phyloP scores from a whole-genome alignment of 371 early-diverging fungal species.

The Haplosporangium sp. region DNA sequence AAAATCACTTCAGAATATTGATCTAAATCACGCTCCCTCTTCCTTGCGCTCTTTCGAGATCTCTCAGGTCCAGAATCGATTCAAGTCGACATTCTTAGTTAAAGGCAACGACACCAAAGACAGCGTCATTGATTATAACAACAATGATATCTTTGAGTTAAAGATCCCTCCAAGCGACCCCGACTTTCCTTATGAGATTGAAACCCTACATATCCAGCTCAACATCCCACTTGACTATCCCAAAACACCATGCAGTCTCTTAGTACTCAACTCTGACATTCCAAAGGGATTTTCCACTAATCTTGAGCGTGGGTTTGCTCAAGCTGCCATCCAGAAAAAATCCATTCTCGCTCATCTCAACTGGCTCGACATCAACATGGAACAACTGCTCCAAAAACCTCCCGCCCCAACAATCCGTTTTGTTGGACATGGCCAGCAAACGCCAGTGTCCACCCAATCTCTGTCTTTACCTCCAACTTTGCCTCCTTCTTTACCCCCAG shows the following conservation, averaged over 20 bases:
- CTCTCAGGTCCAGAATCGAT: conserved; percentile 39
- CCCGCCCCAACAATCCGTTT: conserved; percentile 69
- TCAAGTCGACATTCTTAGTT: conserved; percentile 12
- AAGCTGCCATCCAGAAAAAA: conserved; percentile 36
- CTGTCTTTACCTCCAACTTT: conserved; percentile 2
- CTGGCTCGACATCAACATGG: conserved; percentile 72
- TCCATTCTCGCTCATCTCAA: conserved; percentile 66
- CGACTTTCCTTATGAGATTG: conserved; percentile 82
- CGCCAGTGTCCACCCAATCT: not conserved
- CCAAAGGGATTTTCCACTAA: conserved; percentile 68
- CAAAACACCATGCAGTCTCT: conserved; percentile 51
- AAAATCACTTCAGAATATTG: conserved; percentile 20
- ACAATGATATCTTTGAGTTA: conserved; percentile 47
- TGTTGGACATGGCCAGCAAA: conserved; percentile 42
- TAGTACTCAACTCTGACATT: conserved; percentile 73
- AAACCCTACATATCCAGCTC: conserved; percentile 65
- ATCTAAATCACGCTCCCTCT: conserved; percentile 2
- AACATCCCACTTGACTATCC: conserved; percentile 65
- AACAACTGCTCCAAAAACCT: conserved; percentile 64
- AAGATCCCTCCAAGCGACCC: conserved; percentile 75
- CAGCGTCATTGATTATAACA: not conserved
- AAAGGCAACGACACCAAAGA: conserved; percentile 8
- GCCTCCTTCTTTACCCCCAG: too few relatives aligned
- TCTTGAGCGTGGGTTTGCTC: conserved; percentile 62
- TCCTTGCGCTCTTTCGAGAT: conserved; percentile 38